Evolutionary conservation across 1,284 basidiomycete species (phyloP).

Genomic region (Microbotryum silenes-acaulis): DNA sequence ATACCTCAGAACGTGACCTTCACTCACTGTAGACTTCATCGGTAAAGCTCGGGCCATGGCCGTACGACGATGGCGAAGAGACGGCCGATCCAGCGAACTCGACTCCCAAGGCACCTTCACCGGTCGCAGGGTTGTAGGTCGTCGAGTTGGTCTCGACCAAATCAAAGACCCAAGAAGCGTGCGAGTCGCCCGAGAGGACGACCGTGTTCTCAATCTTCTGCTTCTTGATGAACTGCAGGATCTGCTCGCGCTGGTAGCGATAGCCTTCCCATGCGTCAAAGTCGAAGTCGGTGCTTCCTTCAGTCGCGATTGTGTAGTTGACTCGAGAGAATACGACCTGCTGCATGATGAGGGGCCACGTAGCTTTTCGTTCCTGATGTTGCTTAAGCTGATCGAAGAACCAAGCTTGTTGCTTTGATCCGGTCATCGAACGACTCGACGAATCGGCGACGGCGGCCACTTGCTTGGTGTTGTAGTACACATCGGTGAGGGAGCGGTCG

Average conservation of each 20-base stretch:
- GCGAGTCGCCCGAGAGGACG: conserved; percentile 57
- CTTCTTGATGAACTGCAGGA: conserved; percentile 51
- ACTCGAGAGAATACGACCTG: conserved; percentile 44
- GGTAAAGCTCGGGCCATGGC: conserved; percentile 29
- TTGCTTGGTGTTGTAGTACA: conserved; percentile 54
- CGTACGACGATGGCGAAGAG: conserved; percentile 51
- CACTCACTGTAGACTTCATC: not conserved
- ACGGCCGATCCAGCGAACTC: conserved; percentile 63
- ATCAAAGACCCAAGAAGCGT: conserved; percentile 58
- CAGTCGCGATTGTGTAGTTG: conserved; percentile 40
- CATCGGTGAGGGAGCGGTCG: conserved; percentile 57
- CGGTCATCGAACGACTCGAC: conserved; percentile 52
- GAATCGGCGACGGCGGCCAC: conserved; percentile 47
- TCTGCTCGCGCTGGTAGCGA: conserved; percentile 51
- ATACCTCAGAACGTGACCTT: not conserved
- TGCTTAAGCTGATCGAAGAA: conserved; percentile 49
- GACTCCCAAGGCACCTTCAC: conserved; percentile 53
- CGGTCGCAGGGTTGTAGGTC: conserved; percentile 52
- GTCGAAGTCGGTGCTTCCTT: conserved; percentile 14
- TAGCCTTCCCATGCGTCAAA: conserved; percentile 62
- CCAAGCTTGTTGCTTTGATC: conserved; percentile 55
- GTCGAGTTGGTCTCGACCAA: conserved; percentile 27
- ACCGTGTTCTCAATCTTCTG: conserved; percentile 52
- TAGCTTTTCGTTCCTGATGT: conserved; percentile 49
- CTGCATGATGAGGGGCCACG: conserved; percentile 55